Conservation (phyloP, 208 protist genomes). For the Acanthamoeba culbertsoni region DNA sequence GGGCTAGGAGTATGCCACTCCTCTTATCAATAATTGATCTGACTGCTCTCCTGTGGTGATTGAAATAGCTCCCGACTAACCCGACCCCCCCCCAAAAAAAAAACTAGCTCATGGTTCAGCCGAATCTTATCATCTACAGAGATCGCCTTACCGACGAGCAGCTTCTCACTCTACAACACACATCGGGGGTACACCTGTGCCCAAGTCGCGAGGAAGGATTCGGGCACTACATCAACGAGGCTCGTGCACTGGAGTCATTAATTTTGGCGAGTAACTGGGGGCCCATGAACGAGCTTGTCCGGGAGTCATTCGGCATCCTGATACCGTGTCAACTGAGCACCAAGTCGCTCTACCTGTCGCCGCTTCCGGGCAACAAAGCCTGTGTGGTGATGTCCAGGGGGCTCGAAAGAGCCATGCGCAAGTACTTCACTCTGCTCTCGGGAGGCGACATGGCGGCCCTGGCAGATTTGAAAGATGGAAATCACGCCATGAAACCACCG, state of each 20-base stretch:
- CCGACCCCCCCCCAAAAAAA: too few species aligned
- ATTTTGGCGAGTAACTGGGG: background rate
- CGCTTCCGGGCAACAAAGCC: background rate
- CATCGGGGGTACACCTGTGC: background rate
- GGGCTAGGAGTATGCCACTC: background rate
- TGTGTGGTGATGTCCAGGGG: background rate
- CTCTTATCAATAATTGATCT: background rate
- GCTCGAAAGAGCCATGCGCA: background rate
- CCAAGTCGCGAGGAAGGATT: background rate
- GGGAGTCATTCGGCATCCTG: background rate
- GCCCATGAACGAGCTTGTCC: background rate
- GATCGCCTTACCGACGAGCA: background rate
- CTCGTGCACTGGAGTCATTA: background rate
- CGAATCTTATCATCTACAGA: background rate
- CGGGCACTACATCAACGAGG: conserved; percentile 40
- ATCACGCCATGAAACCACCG: background rate
- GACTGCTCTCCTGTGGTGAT: background rate
- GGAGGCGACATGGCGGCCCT: background rate
- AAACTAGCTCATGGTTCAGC: background rate
- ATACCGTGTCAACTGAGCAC: background rate
- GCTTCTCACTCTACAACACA: background rate
- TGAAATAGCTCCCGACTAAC: too few species aligned
- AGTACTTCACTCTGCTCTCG: background rate
- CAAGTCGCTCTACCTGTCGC: background rate
- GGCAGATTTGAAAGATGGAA: background rate